Base-by-base conservation (phyloP, 306 rosid species). In the Canavalia ensiformis region DNA sequence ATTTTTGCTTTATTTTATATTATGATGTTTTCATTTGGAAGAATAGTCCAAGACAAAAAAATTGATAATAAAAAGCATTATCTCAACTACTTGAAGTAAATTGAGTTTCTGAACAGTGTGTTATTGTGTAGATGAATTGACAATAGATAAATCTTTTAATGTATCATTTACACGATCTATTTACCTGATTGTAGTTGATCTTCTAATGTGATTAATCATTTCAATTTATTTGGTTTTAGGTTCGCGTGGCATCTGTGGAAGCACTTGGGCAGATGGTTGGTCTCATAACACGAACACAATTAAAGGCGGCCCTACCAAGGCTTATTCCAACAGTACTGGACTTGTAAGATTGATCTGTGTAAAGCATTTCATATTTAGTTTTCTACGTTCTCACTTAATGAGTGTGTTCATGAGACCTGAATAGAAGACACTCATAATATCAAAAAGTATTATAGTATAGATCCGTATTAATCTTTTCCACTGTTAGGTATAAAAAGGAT, bases 231-330 rank as follows among this genome's bases (percentile, higher is more conserved):
- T 86, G 86, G 73, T 59, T 55, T 49, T 73, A 95, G 97, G 93
- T 92, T 81, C 94, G 94, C 51, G 81, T 83, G 65, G 90, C 97
- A 60, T 90, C 97, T 68, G 92, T 95, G 74, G 98, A 95, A 70
- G 98, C 98, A 72, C 78, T 95, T 70, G 97, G 98, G 47, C 97
- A 95, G 86, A 92, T 95, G 94, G 97, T 95, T 74, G 94, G 95
- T 74, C 95, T 95, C 73, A 88, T 95, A 77, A 88, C 95, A 60
- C 87, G 98, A 71, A 79, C 89, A 79, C 98, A 91, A 77, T 79
- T 95, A 72, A 95, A 95, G 86, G 89, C 92, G 13, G 97, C 98
- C 85, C 76, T 95, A 81, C 97, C 97, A 46, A 88, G 97, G 83
- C 92, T 95, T 86, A 81, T 95, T 56, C 97, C 98, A 66, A 92